Evolutionary conservation across 2,329 filamentous ascomycete species (phyloP), one percentile per base, ranked within the genome.

Genomic region (Tolypocladium album): DNA sequence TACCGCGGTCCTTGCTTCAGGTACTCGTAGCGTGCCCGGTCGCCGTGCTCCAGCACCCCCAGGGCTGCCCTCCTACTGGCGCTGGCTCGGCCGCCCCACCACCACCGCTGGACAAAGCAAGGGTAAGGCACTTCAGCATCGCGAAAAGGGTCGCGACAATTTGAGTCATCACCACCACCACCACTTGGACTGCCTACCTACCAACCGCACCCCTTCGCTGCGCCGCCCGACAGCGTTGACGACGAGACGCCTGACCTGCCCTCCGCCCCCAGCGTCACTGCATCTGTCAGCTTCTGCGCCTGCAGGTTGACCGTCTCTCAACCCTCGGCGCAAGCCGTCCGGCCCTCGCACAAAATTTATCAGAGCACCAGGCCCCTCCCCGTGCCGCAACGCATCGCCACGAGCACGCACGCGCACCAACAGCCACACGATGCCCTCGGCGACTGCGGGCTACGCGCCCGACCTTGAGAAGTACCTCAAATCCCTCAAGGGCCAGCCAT

Each of bases 381-480:
- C 31, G 31, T 34, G 43, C 15, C 34, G 9, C 24, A 22, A 12
- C 42, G 17, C n/a, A 34, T 12, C 15, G n/a, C 31, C 31, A 31
- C n/a, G 43, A 52, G 57, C 34, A 31, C 56, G 24, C 50, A 62
- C 50, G 20, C 42, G 20, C 9, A 45, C 42, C 11, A 40, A 40
- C 45, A 24, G 38, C 59, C 59, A 22, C 65, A 67, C 64, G 58
- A 76, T 76, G 74, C 70, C 72, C 60, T 72, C 73, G 55, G 64
- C 66, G 56, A 66, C 70, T 43, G 61, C 70, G 63, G 73, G 73
- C 67, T 71, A 71, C 62, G 86, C 89, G 73, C 90, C 91, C 52
- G 88, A 87, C 66, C 78, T 97, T 64, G 83, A 87, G 55, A 88
- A 87, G 56, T 94, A 91, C 68, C 82, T 95, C 64, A 90, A 88